Conservation (phyloP, 1,284 basidiomycete genomes). For the Apiotrichum siamense region DNA sequence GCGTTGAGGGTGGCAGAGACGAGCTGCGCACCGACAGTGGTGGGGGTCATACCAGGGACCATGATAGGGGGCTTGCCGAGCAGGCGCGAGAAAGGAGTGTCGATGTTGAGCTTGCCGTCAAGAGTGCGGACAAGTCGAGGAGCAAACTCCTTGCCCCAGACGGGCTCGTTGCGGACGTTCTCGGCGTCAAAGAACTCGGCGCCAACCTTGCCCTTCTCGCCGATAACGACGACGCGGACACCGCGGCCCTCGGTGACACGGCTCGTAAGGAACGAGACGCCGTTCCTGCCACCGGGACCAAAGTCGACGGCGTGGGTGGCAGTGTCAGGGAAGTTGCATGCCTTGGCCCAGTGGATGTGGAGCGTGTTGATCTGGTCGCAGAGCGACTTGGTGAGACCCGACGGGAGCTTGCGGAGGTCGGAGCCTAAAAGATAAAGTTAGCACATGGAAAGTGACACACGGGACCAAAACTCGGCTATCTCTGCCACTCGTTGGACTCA, state of each 20-base stretch:
- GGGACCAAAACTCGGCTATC: constrained; percentile 10
- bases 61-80: constrained; percentile 94
- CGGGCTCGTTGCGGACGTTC: constrained; percentile 68
- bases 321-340: constrained; percentile 76
- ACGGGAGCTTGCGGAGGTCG: constrained; percentile 63
- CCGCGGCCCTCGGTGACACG: constrained; percentile 90
- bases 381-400: constrained; percentile 71
- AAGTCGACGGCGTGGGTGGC: constrained; percentile 96
- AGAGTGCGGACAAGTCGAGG: constrained; percentile 83
- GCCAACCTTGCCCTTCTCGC: constrained; percentile 77
- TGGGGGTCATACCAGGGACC: constrained; percentile 98
- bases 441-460: constrained; percentile 10
- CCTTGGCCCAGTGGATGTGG: constrained; percentile 87
- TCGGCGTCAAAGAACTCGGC: constrained; percentile 73
- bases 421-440: constrained; percentile 56
- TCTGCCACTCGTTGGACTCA: constrained; percentile 50
- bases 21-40: constrained; percentile 86
- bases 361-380: constrained; percentile 89
- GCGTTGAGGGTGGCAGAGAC: constrained; percentile 87
- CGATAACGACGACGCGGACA: constrained; percentile 76
- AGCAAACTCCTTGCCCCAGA: constrained; percentile 84
- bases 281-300: constrained; percentile 87
- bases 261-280: constrained; percentile 84
- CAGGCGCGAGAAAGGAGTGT: constrained; percentile 92
- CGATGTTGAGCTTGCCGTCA: constrained; percentile 83